A percentile compares a stretch with the other conserved stretches of the same genome.
These are phyloP conservation scores for Tubosaeta sp. DNA, from an alignment of 768 basidiomycete genomes.

Conservation along the genomic window DNA sequence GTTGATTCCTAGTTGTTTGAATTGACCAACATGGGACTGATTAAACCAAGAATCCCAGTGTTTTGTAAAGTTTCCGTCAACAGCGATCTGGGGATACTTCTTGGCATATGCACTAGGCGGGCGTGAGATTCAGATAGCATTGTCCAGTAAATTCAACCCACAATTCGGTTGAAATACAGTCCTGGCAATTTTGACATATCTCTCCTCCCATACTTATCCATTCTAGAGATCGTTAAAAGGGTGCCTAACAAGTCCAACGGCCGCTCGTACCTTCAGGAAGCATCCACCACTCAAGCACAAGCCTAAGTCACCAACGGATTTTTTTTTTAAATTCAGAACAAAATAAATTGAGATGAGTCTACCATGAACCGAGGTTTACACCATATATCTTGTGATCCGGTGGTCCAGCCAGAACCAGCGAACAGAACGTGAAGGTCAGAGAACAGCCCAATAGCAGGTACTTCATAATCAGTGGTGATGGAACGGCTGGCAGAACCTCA, in stretches of 20 bases:
- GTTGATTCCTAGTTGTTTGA: slow-evolving; percentile 58
- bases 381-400: slow-evolving; percentile 54
- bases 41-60: slow-evolving; percentile 81
- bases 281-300: slow-evolving; percentile 82
- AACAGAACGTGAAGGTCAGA: slow-evolving; percentile 15
- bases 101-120: slow-evolving; percentile 50
- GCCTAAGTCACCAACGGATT: slow-evolving; percentile 40
- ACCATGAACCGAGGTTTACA: slow-evolving; percentile 70
- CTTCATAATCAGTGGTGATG: slow-evolving; percentile 15
- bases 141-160: slow-evolving; percentile 20
- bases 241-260: not conserved
- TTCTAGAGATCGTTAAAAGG: slow-evolving; percentile 35
- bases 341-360: slow-evolving; percentile 8
- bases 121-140: not conserved
- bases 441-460: slow-evolving; percentile 8
- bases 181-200: slow-evolving; percentile 51
- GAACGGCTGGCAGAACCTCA: not conserved
- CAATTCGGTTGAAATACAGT: slow-evolving; percentile 69
- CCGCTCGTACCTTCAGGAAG: slow-evolving; percentile 50
- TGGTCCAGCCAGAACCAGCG: slow-evolving; percentile 16
- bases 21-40: slow-evolving; percentile 51
- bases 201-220: slow-evolving; percentile 76
- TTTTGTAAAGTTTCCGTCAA: slow-evolving; percentile 51
- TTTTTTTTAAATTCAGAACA: not conserved
- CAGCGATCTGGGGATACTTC: slow-evolving; percentile 50